phyloP scores from a whole-genome alignment of 495 filamentous ascomycete species.

The Trichoderma asperelloides region DNA sequence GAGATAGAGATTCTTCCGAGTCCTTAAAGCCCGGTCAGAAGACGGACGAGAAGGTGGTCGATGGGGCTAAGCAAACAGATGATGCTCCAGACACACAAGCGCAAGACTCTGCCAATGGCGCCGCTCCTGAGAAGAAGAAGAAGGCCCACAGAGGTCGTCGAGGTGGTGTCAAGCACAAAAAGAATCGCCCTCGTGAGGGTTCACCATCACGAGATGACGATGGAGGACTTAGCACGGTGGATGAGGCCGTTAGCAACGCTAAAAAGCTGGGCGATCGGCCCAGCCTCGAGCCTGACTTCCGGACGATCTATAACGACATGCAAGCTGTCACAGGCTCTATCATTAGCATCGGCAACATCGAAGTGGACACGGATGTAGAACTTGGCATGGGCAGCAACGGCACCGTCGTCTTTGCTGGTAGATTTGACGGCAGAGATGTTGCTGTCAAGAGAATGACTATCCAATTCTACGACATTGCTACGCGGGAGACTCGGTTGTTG shows the following conservation, averaged over 20 bases:
- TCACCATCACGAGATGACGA: conserved; percentile 35
- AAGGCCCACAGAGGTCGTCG: conserved; percentile 73
- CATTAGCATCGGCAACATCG: conserved; percentile 62
- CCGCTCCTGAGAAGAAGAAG: conserved; percentile 49
- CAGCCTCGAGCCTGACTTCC: conserved; percentile 49
- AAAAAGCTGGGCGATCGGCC: conserved; percentile 37
- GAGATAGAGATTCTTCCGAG: background rate
- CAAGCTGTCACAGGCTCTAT: conserved; percentile 49
- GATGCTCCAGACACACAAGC: background rate
- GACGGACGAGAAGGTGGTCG: background rate
- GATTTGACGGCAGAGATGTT: conserved; percentile 82
- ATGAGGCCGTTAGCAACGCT: conserved; percentile 35
- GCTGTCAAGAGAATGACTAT: conserved; percentile 95
- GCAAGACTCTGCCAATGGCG: background rate
- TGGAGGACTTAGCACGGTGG: conserved; percentile 27
- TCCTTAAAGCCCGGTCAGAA: background rate
- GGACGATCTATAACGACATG: conserved; percentile 36
- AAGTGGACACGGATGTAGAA: conserved; percentile 62
- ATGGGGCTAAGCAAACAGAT: background rate
- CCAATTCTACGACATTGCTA: conserved; percentile 89
- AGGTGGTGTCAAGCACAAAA: conserved; percentile 68
- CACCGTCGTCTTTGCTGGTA: conserved; percentile 77
- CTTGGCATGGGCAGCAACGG: conserved; percentile 78
- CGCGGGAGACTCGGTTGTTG: conserved; percentile 81
- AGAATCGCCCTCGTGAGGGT: conserved; percentile 37